These are phyloP conservation scores for Botrytis squamosa DNA, from an alignment of 2,329 filamentous ascomycete genomes.

Conservation along the genomic window DNA sequence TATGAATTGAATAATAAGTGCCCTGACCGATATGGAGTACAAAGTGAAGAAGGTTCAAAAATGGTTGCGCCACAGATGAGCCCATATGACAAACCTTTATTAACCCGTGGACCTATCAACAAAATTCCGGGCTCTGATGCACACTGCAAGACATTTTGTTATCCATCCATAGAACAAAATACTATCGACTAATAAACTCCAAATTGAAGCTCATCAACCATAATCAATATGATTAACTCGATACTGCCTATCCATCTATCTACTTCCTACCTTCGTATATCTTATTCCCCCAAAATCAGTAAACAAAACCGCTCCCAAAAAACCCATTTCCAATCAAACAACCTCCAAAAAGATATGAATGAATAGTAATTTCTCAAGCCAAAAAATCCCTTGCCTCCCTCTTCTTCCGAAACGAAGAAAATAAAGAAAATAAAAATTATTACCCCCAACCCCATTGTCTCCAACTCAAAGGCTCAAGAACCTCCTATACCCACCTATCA, in stretches of 20 bases:
- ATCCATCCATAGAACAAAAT: neutral
- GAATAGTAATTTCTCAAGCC: neutral
- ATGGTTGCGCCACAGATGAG: neutral
- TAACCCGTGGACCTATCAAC: too few species aligned
- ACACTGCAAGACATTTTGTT: neutral
- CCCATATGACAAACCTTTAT: neutral
- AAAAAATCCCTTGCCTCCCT: too few species aligned
- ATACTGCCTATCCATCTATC: neutral
- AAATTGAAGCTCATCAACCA: too few species aligned
- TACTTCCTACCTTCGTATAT: too few species aligned
- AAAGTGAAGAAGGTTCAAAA: neutral
- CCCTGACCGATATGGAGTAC: neutral
- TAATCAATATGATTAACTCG: neutral
- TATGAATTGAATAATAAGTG: neutral
- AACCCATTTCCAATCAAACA: neutral
- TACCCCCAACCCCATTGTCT: fast-evolving
- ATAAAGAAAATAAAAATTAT: too few species aligned
- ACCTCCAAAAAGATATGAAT: neutral
- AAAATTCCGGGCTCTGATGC: neutral
- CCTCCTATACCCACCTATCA: too few species aligned
- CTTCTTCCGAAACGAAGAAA: too few species aligned
- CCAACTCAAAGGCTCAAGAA: too few species aligned
- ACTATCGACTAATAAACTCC: too few species aligned
- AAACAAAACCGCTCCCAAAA: neutral
- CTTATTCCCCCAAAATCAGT: neutral